Evolutionary conservation across 352 stramenopile species (phyloP), one percentile per base, ranked within the genome.

Genomic region (Globisporangium recalcitrans): DNA sequence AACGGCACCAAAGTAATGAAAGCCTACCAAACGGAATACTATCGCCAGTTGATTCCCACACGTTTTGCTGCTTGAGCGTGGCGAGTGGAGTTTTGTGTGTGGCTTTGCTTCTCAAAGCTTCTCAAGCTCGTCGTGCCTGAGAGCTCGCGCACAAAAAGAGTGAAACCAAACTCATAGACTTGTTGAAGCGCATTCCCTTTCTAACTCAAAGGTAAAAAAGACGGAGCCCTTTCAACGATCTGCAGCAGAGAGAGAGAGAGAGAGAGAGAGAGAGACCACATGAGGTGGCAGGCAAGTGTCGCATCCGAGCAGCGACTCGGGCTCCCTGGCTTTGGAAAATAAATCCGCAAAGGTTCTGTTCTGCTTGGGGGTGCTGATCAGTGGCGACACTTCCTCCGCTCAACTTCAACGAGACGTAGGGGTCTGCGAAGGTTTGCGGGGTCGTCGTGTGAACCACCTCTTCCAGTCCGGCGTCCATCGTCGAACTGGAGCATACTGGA

Each of bases 311-410:
- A 6, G 46, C 46, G 22, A 13, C 11, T 10, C 11, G 22, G 44
- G 3, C 46, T 52, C 46, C 46, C 44, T 51, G 21, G 13, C 44
- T 51, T 51, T 51, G 44, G 44, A 31, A 51, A 52, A 52, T 52
- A 52, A 52, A 52, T 52, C 46, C 46, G 32, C 46, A 52, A 52
- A 52, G 8, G 46, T 52, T 32, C 46, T 22, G 46, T 27, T 52
- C 46, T 24, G 22, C 46, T 11, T 14, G 46, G 27, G 9, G 22
- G 22, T 31, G 27, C 46, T 52, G 46, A 52, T 52, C 46, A 11
- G 21, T 52, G 46, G 46, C 46, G 46, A 11, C 46, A 32, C 22
- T 52, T 52, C 10, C 2, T 9, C 14, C 14, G 10, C 10, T 2
- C n/a, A 52, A 52, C 46, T 52, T 52, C 46, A 52, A 31, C 21